Evolutionary conservation across 371 early-diverging fungal species (phyloP), one percentile per base, ranked within the genome.

Genomic region (Conidiobolus incongruus): DNA sequence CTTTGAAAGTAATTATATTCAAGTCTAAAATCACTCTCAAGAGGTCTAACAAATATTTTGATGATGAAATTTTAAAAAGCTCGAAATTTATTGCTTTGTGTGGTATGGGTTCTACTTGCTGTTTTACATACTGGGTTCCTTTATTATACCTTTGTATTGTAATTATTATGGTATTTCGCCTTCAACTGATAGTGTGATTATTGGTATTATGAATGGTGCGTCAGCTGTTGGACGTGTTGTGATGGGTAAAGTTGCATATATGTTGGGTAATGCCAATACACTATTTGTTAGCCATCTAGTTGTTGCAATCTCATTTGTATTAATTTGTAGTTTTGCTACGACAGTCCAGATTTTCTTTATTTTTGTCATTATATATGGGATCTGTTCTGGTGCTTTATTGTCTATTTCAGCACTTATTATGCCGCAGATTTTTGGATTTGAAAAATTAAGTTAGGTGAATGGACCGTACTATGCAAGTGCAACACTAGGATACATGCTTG

Each of bases 181-280:
- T 6, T 41, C 49, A 0, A 51, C 52, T n/a, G 68, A 63, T 10
- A 63, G 67, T 8, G 49, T 66, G 23, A 55, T 72, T 36, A 50
- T 73, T 16, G 65, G 65, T 22, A 38, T 68, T 28, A 58, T 65
- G 48, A 71, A 63, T 35, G 70, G 60, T 17, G 59, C 58, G 7
- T 65, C 69, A 0, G 77, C 75, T 0, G 46, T 75, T 2, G 77
- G 77, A 1, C 72, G 83, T 38, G 50, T 82, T 24, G 46, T 64
- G 4, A 58, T 70, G n/a, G 83, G 81, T 4, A 52, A 60, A 20
- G 49, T 64, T 32, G 70, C 71, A n/a, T 75, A 75, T 36, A 47
- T 46, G 17, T 52, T 74, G 17, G 83, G 83, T 1, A 62, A 66
- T 26, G 52, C 77, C 50, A 70, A 70, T 40, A 54, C 63, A 0